Evolutionary conservation across 2,329 filamentous ascomycete genomes (phyloP).

Genomic region (Clarireedia monteithiana): DNA sequence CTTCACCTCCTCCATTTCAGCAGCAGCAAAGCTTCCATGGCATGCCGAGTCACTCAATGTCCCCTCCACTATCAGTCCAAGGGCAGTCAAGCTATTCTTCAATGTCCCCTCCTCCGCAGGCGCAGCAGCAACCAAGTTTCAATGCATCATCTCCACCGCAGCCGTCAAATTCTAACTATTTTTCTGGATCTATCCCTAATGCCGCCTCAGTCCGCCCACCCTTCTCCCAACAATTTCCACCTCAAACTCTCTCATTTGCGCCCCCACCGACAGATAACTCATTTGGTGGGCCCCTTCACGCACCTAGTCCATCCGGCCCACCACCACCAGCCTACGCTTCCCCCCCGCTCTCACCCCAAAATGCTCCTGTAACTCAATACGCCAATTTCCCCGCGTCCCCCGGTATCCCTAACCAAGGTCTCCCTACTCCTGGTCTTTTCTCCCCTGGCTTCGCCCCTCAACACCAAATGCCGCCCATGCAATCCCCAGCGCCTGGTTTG

Average conservation of each 20-base stretch:
- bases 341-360: conserved; percentile 8
- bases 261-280: conserved; percentile 15
- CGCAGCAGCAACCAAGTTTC: conserved; percentile 1
- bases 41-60: conserved; percentile 7
- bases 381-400: conserved; percentile 39
- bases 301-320: conserved; percentile 5
- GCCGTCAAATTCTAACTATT: conserved; percentile 21
- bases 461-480: conserved; percentile 4
- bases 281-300: conserved; percentile 1
- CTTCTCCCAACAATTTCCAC: conserved; percentile 10
- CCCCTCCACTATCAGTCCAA: conserved; percentile 13
- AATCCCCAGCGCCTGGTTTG: conserved; percentile 3
- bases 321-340: conserved; percentile 10
- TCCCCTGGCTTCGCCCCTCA: conserved; percentile 13
- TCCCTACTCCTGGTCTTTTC: conserved; percentile 26
- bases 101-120: conserved; percentile 5
- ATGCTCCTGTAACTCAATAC: conserved; percentile 33
- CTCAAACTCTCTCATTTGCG: conserved; percentile 12
- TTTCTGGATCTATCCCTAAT: conserved; percentile 31
- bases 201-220: conserved; percentile 16
- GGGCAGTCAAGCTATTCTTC: conserved; percentile 6
- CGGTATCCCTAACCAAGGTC: conserved; percentile 33
- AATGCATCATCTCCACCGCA: not conserved
- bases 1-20: conserved; percentile 40
- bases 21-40: conserved; percentile 8